These are phyloP conservation scores for Russula sp. DNA, from an alignment of 768 basidiomycete species.

Conservation along the genomic window DNA sequence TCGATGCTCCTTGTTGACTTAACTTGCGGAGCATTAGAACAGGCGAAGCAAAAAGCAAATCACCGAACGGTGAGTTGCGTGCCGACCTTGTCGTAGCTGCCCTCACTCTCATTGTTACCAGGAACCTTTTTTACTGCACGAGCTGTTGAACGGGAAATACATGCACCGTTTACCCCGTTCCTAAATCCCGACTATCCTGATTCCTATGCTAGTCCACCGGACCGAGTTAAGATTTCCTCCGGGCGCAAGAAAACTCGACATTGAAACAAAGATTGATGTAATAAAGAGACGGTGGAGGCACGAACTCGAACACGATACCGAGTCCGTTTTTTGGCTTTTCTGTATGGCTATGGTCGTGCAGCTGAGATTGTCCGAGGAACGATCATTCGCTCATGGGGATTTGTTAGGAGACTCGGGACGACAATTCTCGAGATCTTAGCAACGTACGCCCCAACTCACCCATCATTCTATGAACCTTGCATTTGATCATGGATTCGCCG, in stretches of 20 bases:
- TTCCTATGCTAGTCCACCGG: no score
- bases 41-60: neutral
- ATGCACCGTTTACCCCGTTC: neutral
- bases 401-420: no score
- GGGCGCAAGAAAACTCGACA: no score
- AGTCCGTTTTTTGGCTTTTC: conserved; percentile 13
- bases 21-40: neutral
- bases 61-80: conserved; percentile 5
- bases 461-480: neutral
- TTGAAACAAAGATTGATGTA: no score
- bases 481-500: neutral
- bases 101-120: neutral
- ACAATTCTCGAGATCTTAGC: no score
- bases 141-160: conserved; percentile 4
- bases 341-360: conserved; percentile 6
- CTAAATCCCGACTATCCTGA: no score
- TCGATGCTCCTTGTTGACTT: conserved; percentile 19
- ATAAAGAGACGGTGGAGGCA: no score
- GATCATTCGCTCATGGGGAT: no score
- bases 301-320: neutral
- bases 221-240: no score
- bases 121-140: conserved; percentile 1
- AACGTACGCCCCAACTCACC: no score
- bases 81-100: conserved; percentile 1
- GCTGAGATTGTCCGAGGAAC: neutral